A percentile compares a stretch with the other conserved stretches of the same genome.
Conservation (phyloP, 805 yeast species). For the Yarrowia osloensis region DNA sequence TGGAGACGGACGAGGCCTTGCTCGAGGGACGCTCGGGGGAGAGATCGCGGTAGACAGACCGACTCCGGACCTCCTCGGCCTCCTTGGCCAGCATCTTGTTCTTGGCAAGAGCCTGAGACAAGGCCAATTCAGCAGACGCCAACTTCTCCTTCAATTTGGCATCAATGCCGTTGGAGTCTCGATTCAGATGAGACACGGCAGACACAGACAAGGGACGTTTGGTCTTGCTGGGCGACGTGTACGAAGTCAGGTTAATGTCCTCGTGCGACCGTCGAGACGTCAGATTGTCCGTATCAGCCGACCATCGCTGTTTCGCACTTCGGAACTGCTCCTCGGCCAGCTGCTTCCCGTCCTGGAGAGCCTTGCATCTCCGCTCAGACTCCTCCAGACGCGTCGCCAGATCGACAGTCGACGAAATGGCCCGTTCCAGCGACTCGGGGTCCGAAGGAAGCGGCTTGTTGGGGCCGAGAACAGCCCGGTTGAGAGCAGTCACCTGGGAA, state of each 20-base stretch:
- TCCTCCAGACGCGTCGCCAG: slow-evolving; percentile 40
- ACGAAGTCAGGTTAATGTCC: slow-evolving; percentile 5
- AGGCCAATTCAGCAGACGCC: not conserved
- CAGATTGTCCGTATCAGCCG: slow-evolving; percentile 31
- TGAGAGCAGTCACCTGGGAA: slow-evolving; percentile 35
- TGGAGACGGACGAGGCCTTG: not conserved
- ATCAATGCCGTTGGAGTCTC: slow-evolving; percentile 11
- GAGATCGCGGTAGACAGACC: not conserved
- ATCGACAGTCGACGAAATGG: slow-evolving; percentile 50
- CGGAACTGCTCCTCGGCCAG: slow-evolving; percentile 37
- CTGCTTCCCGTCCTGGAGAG: slow-evolving; percentile 35
- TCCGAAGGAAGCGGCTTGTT: slow-evolving; percentile 17
- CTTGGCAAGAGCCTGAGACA: slow-evolving; percentile 6
- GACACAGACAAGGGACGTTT: slow-evolving; percentile 17
- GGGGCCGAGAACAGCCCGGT: slow-evolving; percentile 33
- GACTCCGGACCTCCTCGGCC: not conserved
- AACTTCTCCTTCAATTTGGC: slow-evolving; percentile 14
- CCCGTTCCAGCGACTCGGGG: slow-evolving; percentile 32
- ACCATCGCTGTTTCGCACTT: slow-evolving; percentile 38
- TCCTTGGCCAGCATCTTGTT: slow-evolving; percentile 22
- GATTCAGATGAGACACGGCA: slow-evolving; percentile 17
- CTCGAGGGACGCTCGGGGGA: slow-evolving; percentile 11
- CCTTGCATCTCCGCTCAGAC: slow-evolving; percentile 39
- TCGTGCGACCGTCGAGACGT: slow-evolving; percentile 10
- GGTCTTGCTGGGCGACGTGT: slow-evolving; percentile 8